Conservation (phyloP, 495 filamentous ascomycete genomes). For the Tuber magnatum region DNA sequence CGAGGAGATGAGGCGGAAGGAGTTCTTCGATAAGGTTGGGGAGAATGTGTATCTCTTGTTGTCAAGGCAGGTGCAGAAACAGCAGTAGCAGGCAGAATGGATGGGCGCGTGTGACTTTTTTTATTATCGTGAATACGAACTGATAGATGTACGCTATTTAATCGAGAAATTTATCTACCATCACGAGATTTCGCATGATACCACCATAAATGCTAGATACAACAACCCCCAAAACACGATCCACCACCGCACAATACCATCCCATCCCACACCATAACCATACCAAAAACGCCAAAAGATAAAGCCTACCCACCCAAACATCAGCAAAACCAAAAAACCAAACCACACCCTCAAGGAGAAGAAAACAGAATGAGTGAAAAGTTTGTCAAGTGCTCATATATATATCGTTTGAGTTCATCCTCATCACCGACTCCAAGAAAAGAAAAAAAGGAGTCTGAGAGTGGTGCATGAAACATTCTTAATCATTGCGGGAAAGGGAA, state of each 20-base stretch:
- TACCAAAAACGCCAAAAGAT: background rate
- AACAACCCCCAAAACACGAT: too few relatives aligned
- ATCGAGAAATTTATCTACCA: background rate
- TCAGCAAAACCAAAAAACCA: background rate
- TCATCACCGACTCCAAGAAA: background rate
- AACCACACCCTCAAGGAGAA: background rate
- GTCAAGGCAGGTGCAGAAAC: constrained; percentile 29
- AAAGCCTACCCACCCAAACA: background rate
- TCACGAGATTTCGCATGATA: too few relatives aligned
- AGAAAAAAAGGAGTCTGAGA: background rate
- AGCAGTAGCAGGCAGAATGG: constrained; percentile 14
- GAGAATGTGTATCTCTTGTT: constrained; percentile 40
- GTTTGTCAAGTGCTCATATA: background rate
- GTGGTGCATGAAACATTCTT: constrained; percentile 5
- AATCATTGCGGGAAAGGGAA: background rate
- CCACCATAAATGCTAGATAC: too few relatives aligned
- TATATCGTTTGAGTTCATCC: constrained; percentile 2
- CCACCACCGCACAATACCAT: background rate
- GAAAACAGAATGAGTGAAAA: background rate
- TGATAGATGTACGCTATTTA: background rate
- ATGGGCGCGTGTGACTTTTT: constrained; percentile 9
- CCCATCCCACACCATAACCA: background rate
- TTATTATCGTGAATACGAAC: constrained; percentile 1
- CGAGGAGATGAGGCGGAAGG: constrained; percentile 50
- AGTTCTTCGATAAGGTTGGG: constrained; percentile 46